These are phyloP conservation scores for Dillenia suffruticosa DNA, from an alignment of 164 flowering plant genomes.

Conservation along the genomic window DNA sequence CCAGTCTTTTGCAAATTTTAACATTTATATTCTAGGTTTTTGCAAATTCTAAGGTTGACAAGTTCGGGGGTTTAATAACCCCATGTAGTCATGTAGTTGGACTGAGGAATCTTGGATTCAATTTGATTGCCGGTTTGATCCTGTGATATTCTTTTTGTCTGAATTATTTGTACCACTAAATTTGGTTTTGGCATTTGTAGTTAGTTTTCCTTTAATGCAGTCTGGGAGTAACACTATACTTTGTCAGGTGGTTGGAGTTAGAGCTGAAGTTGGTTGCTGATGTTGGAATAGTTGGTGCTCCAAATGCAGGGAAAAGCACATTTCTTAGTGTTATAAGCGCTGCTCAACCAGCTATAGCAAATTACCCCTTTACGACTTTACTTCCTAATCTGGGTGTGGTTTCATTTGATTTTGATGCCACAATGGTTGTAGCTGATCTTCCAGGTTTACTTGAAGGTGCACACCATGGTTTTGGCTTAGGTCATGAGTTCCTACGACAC, in stretches of 20 bases:
- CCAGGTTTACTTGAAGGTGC: slow-evolving; percentile 99
- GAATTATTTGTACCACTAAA: background rate
- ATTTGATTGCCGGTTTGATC: background rate
- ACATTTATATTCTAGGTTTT: no score
- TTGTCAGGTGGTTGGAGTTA: slow-evolving; percentile 91
- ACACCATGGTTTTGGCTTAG: slow-evolving; percentile 92
- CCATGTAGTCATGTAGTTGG: no score
- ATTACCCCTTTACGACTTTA: slow-evolving; percentile 92
- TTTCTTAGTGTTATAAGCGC: slow-evolving; percentile 85
- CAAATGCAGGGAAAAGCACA: slow-evolving; percentile 99
- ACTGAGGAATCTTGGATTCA: no score
- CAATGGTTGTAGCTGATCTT: slow-evolving; percentile 91
- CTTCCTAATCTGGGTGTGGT: slow-evolving; percentile 96
- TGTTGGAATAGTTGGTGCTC: slow-evolving; percentile 97
- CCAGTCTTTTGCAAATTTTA: no score
- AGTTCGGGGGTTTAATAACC: no score
- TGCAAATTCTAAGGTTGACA: no score
- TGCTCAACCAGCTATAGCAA: slow-evolving; percentile 91
- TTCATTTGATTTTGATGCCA: slow-evolving; percentile 77
- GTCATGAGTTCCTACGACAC: slow-evolving; percentile 93
- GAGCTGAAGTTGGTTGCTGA: slow-evolving; percentile 96
- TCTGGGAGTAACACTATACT: slow-evolving; percentile 11
- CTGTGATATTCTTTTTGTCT: background rate
- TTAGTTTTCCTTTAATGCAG: no score
- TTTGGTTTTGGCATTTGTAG: background rate